These are phyloP conservation scores for Ogataea dorogensis DNA, from an alignment of 805 yeast genomes.

Conservation along the genomic window DNA sequence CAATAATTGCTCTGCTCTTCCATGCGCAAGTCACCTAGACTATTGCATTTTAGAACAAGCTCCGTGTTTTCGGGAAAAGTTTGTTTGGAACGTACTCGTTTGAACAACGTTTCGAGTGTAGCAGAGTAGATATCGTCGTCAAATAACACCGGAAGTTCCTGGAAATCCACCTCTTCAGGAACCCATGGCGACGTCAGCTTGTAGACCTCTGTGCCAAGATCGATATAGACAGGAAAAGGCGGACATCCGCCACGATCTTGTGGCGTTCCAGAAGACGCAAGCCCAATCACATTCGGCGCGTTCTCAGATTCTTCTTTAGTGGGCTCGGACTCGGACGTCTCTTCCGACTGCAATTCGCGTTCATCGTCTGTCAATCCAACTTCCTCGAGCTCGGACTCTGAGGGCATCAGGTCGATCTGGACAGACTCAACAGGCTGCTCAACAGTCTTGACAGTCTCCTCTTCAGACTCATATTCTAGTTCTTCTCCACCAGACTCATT, in stretches of 20 bases:
- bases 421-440: too few relatives aligned
- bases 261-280: too few relatives aligned
- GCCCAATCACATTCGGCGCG: too few relatives aligned
- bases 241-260: too few relatives aligned
- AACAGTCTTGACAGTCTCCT: not conserved
- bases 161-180: constrained; percentile 27
- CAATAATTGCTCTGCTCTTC: constrained; percentile 26
- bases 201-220: constrained; percentile 28
- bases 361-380: constrained; percentile 14
- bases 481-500: constrained; percentile 2
- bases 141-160: constrained; percentile 24
- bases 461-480: constrained; percentile 2
- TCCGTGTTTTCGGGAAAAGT: constrained; percentile 13
- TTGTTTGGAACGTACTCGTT: constrained; percentile 13
- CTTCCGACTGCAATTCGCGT: too few relatives aligned
- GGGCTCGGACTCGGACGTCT: too few relatives aligned
- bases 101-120: constrained; percentile 13
- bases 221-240: constrained; percentile 29
- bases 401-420: too few relatives aligned
- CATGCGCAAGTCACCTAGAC: constrained; percentile 23
- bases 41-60: constrained; percentile 20
- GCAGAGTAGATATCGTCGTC: constrained; percentile 10
- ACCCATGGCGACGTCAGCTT: constrained; percentile 24
- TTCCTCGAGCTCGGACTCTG: constrained; percentile 10
- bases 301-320: too few relatives aligned